Evolutionary conservation across 2,329 filamentous ascomycete genomes (phyloP).

Genomic region (Diplodia scrobiculata): DNA sequence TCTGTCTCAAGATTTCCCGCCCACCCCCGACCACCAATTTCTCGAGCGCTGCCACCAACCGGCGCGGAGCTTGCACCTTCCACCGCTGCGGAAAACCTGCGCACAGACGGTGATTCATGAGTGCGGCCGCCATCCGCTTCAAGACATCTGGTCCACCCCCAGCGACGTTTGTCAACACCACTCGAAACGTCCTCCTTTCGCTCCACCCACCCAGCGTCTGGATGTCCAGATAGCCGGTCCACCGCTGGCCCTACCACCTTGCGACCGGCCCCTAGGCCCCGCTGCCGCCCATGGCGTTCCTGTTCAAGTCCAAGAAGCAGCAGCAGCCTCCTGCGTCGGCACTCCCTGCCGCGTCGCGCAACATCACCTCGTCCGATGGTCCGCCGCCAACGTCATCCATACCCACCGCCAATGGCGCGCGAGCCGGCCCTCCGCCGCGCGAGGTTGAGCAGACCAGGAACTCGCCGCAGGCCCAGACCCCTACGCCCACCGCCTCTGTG

Average conservation of each 20-base stretch:
- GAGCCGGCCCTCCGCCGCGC: slow-evolving; percentile 26
- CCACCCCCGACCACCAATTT: slow-evolving; percentile 22
- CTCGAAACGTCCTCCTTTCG: slow-evolving; percentile 18
- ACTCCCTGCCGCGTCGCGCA: slow-evolving; percentile 58
- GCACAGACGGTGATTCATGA: slow-evolving; percentile 25
- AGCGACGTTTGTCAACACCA: slow-evolving; percentile 9
- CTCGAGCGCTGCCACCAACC: slow-evolving; percentile 9
- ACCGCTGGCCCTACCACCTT: slow-evolving; percentile 22
- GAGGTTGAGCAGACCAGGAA: slow-evolving; percentile 41
- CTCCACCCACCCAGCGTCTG: slow-evolving; percentile 26
- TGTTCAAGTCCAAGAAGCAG: slow-evolving; percentile 53
- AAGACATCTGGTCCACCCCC: slow-evolving; percentile 28
- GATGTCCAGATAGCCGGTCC: slow-evolving; percentile 27
- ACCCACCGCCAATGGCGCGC: slow-evolving; percentile 52
- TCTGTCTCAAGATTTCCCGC: slow-evolving; percentile 23
- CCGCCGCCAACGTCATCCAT: slow-evolving; percentile 45
- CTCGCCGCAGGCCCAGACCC: slow-evolving; percentile 53
- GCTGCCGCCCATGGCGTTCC: slow-evolving; percentile 52
- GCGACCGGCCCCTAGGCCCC: slow-evolving; percentile 22
- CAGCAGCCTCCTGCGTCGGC: slow-evolving; percentile 44
- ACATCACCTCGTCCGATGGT: slow-evolving; percentile 60
- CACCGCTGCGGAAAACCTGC: slow-evolving; percentile 16
- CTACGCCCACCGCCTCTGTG: slow-evolving; percentile 74
- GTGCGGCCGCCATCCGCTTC: slow-evolving; percentile 23
- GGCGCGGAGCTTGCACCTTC: slow-evolving; percentile 3